Percentiles rank a stretch among this genome's conserved stretches.
Conservation (phyloP, 75 land plant species). For the Chamaecyparis obtusa region DNA sequence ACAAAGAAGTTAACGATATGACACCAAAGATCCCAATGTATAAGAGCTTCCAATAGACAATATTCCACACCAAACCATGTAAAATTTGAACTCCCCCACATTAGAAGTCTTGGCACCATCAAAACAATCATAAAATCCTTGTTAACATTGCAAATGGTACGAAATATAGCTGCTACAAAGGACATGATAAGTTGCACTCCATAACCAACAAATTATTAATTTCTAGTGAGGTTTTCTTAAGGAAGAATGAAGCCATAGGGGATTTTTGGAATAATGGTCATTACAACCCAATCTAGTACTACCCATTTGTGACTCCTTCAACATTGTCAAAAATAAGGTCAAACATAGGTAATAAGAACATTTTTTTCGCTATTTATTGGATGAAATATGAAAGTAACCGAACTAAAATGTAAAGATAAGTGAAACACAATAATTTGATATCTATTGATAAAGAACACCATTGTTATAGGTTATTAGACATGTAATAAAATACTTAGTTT, state of each 20-base stretch:
- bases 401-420: too few species aligned
- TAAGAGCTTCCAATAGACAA: conserved; percentile 12
- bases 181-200: conserved; percentile 17
- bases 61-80: conserved; percentile 6
- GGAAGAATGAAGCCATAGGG: conserved; percentile 17
- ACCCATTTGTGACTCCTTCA: too few species aligned
- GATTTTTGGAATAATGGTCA: too few species aligned
- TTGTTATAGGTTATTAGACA: too few species aligned
- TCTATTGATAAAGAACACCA: too few species aligned
- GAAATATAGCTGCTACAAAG: conserved; percentile 16
- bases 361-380: too few species aligned
- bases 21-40: conserved; percentile 15
- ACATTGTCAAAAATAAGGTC: too few species aligned
- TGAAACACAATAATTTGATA: too few species aligned
- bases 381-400: too few species aligned
- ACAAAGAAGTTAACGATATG: neutral
- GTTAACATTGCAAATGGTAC: conserved; percentile 23
- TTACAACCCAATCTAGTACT: too few species aligned
- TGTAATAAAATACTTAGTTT: too few species aligned
- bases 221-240: neutral
- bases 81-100: conserved; percentile 19
- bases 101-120: conserved; percentile 12
- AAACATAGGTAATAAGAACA: too few species aligned
- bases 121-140: conserved; percentile 14
- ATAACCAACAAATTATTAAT: conserved; percentile 7